phyloP scores from a whole-genome alignment of 768 basidiomycete genomes.

The Plicaturopsis crispa region DNA sequence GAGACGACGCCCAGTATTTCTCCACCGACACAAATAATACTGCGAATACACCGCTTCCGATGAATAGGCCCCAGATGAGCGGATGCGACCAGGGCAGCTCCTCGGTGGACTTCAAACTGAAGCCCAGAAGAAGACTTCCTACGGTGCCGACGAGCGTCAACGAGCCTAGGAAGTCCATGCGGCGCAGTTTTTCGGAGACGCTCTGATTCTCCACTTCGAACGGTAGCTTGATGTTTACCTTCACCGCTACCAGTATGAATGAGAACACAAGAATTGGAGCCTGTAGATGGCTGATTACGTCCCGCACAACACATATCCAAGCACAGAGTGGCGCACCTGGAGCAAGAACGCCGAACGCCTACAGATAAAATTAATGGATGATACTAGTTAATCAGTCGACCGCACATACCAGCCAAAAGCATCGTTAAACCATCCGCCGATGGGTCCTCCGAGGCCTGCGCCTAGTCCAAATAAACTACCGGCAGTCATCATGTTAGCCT shows the following conservation, averaged over 20 bases:
- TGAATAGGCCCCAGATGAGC: slow-evolving; percentile 58
- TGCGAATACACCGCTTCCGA: slow-evolving; percentile 45
- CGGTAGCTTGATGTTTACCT: slow-evolving; percentile 76
- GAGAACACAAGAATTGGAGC: slow-evolving; percentile 72
- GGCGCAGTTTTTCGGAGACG: slow-evolving; percentile 55
- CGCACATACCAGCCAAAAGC: slow-evolving; percentile 69
- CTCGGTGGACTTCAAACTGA: slow-evolving; percentile 73
- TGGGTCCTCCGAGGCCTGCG: slow-evolving; percentile 69
- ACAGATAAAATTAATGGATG: slow-evolving; percentile 10
- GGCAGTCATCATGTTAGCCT: background rate
- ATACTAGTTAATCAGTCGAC: background rate
- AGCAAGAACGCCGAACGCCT: slow-evolving; percentile 85
- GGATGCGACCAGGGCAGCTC: slow-evolving; percentile 73
- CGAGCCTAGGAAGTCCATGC: slow-evolving; percentile 83
- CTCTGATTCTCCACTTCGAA: slow-evolving; percentile 53
- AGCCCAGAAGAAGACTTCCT: slow-evolving; percentile 66
- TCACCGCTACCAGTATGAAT: slow-evolving; percentile 59
- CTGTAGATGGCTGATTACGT: slow-evolving; percentile 27
- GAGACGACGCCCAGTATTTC: slow-evolving; percentile 68
- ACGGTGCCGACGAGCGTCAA: slow-evolving; percentile 68
- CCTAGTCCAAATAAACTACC: slow-evolving; percentile 78
- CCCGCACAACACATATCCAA: slow-evolving; percentile 2
- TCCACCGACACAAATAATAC: slow-evolving; percentile 72
- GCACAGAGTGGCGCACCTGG: slow-evolving; percentile 44
- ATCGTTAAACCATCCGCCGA: slow-evolving; percentile 85